phyloP scores from a whole-genome alignment of 2,329 filamentous ascomycete species.

The Sarocladiaceae sp. region DNA sequence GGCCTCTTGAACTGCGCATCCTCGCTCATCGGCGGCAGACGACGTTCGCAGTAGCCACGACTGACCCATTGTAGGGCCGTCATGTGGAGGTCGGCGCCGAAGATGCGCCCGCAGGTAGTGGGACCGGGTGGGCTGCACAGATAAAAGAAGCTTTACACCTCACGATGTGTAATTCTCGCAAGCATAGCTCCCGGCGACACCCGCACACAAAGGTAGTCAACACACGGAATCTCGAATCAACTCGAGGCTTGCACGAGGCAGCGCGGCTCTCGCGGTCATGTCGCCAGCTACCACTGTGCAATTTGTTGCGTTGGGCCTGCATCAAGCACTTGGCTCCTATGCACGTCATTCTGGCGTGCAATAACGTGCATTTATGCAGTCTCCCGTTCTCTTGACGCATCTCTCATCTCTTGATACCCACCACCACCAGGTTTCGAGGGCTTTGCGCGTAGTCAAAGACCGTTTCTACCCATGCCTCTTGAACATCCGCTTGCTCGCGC shows the following conservation, averaged over 20 bases:
- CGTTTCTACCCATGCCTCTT: slow-evolving; percentile 81
- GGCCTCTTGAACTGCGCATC: too few relatives aligned
- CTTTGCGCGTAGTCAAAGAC: slow-evolving; percentile 86
- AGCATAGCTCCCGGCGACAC: not conserved
- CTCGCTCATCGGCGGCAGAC: not conserved
- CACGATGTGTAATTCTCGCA: slow-evolving; percentile 6
- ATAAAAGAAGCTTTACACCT: slow-evolving; percentile 4
- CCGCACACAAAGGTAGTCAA: not conserved
- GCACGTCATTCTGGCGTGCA: not conserved
- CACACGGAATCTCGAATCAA: not conserved
- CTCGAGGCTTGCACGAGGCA: not conserved
- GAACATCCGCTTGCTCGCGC: slow-evolving; percentile 64
- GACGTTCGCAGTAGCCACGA: not conserved
- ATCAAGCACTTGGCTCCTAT: not conserved
- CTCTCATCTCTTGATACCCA: slow-evolving; percentile 72
- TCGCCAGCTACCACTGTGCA: too few relatives aligned
- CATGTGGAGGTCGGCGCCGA: slow-evolving; percentile 4
- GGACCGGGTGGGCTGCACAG: not conserved
- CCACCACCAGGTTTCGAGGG: slow-evolving; percentile 86
- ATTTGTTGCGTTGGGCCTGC: too few relatives aligned
- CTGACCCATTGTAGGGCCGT: not conserved
- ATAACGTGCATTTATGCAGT: not conserved
- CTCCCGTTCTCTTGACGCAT: too few relatives aligned
- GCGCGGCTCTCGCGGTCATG: too few relatives aligned
- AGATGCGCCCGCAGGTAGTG: slow-evolving; percentile 4